Conservation (phyloP, 768 basidiomycete species). For the Tylopilus cervinicoccineus region DNA sequence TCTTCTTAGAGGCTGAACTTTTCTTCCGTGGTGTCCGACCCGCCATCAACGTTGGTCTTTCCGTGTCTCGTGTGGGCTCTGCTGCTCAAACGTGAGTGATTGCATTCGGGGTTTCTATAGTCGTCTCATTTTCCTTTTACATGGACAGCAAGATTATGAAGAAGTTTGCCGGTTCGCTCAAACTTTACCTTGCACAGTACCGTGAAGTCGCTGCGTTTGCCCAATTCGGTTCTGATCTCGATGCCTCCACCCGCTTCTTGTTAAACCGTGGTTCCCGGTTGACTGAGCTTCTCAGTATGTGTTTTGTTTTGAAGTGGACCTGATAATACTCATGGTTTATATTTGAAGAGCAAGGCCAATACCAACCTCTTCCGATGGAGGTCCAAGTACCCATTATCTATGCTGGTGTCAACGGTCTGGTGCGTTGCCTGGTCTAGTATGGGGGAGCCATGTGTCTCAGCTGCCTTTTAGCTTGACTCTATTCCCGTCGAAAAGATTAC, state of each 20-base stretch:
- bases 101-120: background rate
- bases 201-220: conserved; percentile 99
- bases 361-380: conserved; percentile 92
- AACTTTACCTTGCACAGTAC: conserved; percentile 99
- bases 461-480: conserved; percentile 66
- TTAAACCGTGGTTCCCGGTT: conserved; percentile 97
- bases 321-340: conserved; percentile 10
- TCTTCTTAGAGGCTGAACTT: conserved; percentile 99
- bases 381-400: conserved; percentile 98
- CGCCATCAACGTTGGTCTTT: conserved; percentile 99
- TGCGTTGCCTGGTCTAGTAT: conserved; percentile 35
- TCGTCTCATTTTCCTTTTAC: background rate
- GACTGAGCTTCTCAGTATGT: conserved; percentile 88
- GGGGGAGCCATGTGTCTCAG: background rate
- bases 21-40: conserved; percentile 99
- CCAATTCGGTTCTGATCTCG: conserved; percentile 99
- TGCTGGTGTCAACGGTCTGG: conserved; percentile 99
- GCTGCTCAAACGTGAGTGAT: conserved; percentile 94
- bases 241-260: conserved; percentile 98
- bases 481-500: conserved; percentile 95
- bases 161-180: conserved; percentile 99
- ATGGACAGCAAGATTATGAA: conserved; percentile 91
- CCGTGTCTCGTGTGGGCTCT: conserved; percentile 99
- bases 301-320: background rate
- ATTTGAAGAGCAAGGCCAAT: conserved; percentile 90